A percentile compares a stretch with the other conserved stretches of the same genome.
Evolutionary conservation across 2,329 filamentous ascomycete species (phyloP).

Genomic region (Epichloe uncinata): DNA sequence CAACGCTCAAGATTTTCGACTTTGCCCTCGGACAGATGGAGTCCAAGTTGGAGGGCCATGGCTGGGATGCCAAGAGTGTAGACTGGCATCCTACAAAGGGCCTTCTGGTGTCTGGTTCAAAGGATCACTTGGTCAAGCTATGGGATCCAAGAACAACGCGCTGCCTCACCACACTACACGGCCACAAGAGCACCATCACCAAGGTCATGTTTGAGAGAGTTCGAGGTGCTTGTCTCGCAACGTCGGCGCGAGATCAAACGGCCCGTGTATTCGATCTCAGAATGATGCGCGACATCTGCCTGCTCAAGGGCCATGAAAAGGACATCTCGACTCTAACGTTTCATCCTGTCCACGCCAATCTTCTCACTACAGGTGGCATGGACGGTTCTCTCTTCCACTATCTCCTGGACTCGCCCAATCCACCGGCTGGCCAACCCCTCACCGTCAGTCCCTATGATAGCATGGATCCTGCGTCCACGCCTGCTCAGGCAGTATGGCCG

Average conservation of each 20-base stretch:
- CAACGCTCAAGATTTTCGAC: slow-evolving; percentile 87
- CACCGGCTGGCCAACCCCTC: slow-evolving; percentile 57
- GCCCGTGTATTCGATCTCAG: slow-evolving; percentile 88
- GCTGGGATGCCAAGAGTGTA: slow-evolving; percentile 93
- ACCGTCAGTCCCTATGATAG: slow-evolving; percentile 76
- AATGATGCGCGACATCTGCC: slow-evolving; percentile 95
- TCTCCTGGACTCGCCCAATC: slow-evolving; percentile 87
- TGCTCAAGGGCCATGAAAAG: slow-evolving; percentile 90
- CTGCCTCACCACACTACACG: slow-evolving; percentile 85
- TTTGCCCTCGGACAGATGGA: slow-evolving; percentile 81
- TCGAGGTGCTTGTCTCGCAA: slow-evolving; percentile 74
- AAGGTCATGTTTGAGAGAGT: slow-evolving; percentile 83
- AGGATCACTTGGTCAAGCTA: slow-evolving; percentile 92
- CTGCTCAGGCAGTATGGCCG: slow-evolving; percentile 83
- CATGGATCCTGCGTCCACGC: slow-evolving; percentile 63
- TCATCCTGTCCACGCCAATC: slow-evolving; percentile 83
- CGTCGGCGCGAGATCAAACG: slow-evolving; percentile 84
- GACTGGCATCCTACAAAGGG: slow-evolving; percentile 98
- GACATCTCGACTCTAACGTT: slow-evolving; percentile 86
- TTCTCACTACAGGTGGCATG: slow-evolving; percentile 81
- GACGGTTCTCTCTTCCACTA: slow-evolving; percentile 90
- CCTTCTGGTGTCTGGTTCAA: slow-evolving; percentile 86
- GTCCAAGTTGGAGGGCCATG: slow-evolving; percentile 76
- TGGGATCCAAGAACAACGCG: slow-evolving; percentile 93
- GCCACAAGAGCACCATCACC: slow-evolving; percentile 94